phyloP scores from a whole-genome alignment of 805 yeast genomes.

The Pichia heedii region DNA sequence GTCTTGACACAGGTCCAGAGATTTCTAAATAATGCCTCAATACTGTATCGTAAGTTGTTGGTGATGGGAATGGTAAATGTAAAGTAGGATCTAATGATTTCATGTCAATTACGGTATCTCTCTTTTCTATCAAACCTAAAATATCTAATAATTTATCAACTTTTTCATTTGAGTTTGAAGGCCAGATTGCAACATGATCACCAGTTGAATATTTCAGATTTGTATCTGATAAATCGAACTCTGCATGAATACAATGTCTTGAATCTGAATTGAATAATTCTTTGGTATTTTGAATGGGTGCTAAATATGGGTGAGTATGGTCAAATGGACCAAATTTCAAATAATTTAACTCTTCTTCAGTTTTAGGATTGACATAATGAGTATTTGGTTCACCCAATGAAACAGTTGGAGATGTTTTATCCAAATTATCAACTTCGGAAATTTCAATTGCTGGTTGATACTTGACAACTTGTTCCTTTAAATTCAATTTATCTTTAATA shows the following conservation, averaged over 20 bases:
- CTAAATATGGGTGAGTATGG: constrained; percentile 73
- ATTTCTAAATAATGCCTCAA: constrained; percentile 84
- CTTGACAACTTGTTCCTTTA: constrained; percentile 71
- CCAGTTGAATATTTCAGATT: constrained; percentile 86
- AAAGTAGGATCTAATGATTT: constrained; percentile 64
- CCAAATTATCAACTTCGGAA: constrained; percentile 29
- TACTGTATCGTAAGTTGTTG: constrained; percentile 84
- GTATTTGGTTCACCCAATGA: constrained; percentile 78
- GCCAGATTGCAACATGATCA: constrained; percentile 93
- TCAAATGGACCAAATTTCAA: constrained; percentile 65
- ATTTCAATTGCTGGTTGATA: constrained; percentile 63
- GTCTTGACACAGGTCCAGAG: constrained; percentile 90
- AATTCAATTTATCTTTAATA: constrained; percentile 51
- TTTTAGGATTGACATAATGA: constrained; percentile 36
- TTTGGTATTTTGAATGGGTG: constrained; percentile 48
- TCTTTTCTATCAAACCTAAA: constrained; percentile 47
- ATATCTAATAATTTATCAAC: constrained; percentile 57
- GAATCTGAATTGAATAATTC: constrained; percentile 57
- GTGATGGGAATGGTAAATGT: constrained; percentile 48
- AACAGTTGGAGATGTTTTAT: constrained; percentile 29
- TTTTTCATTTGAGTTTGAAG: constrained; percentile 75
- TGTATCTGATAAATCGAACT: constrained; percentile 69
- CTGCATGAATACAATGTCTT: constrained; percentile 85
- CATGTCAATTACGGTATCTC: constrained; percentile 50
- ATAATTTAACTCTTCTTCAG: constrained; percentile 22